A percentile compares a stretch with the other conserved stretches of the same genome.
These are phyloP conservation scores for Astragalus membranaceus DNA, from an alignment of 306 rosid species.

Conservation along the genomic window DNA sequence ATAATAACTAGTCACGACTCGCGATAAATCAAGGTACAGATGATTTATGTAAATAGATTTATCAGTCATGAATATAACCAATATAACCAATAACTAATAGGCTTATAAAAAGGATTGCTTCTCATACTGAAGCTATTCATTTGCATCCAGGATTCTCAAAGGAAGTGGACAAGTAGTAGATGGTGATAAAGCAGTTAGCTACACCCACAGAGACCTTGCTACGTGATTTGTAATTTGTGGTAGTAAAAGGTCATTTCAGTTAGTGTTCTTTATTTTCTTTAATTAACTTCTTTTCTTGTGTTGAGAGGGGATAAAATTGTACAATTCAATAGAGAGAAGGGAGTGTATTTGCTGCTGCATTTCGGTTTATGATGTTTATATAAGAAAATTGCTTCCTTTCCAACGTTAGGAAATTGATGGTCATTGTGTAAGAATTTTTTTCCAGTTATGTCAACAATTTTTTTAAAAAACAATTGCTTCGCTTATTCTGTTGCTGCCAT, in stretches of 20 bases:
- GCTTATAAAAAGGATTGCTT: neutral
- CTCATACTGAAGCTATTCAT: neutral
- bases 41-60: neutral
- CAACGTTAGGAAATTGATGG: neutral
- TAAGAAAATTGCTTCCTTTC: neutral
- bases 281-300: neutral
- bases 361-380: neutral
- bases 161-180: constrained; percentile 85
- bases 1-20: neutral
- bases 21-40: neutral
- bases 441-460: neutral
- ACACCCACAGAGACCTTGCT: constrained; percentile 67
- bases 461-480: neutral
- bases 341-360: neutral
- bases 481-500: neutral
- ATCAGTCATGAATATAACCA: no score
- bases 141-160: constrained; percentile 73
- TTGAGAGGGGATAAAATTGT: constrained; percentile 4
- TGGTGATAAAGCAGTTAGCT: constrained; percentile 66
- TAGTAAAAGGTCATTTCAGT: neutral
- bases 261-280: constrained; percentile 2
- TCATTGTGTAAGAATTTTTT: neutral
- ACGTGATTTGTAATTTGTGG: constrained; percentile 28
- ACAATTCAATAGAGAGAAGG: constrained; percentile 3
- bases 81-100: neutral